Evolutionary conservation across 495 filamentous ascomycete species (phyloP).

Genomic region (Emericellopsis terricola): DNA sequence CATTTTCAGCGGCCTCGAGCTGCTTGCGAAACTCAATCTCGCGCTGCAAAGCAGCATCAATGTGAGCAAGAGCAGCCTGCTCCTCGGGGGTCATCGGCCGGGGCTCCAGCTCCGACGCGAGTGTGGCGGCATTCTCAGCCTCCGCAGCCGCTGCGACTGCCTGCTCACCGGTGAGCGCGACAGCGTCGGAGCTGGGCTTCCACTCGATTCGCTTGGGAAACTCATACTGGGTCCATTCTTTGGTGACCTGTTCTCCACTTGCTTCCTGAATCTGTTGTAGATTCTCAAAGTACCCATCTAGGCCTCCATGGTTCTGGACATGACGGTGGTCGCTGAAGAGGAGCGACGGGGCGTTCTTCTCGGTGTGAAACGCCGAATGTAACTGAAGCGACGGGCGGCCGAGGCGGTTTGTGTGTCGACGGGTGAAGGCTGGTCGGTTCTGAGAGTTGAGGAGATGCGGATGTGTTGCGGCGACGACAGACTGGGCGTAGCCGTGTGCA

Average conservation of each 20-base stretch:
- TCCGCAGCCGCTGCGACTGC: slow-evolving; percentile 10
- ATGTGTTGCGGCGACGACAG: slow-evolving; percentile 87
- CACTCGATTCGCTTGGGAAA: slow-evolving; percentile 73
- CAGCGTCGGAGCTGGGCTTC: slow-evolving; percentile 40
- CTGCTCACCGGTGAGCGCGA: slow-evolving; percentile 22
- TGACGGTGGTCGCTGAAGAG: slow-evolving; percentile 20
- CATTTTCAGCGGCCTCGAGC: slow-evolving; percentile 19
- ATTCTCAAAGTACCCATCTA: slow-evolving; percentile 80
- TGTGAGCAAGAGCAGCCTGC: slow-evolving; percentile 27
- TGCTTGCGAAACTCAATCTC: slow-evolving; percentile 26
- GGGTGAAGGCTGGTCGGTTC: slow-evolving; percentile 35
- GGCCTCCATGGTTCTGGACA: slow-evolving; percentile 27
- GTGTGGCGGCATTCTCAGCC: slow-evolving; percentile 13
- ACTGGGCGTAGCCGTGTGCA: slow-evolving; percentile 83
- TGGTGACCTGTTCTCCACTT: slow-evolving; percentile 35
- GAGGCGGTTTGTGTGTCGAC: slow-evolving; percentile 28
- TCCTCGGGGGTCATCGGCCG: slow-evolving; percentile 13
- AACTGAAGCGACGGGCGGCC: slow-evolving; percentile 44
- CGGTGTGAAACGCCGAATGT: slow-evolving; percentile 57
- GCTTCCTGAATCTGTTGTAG: slow-evolving; percentile 62
- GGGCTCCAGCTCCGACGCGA: slow-evolving; percentile 6
- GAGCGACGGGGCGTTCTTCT: slow-evolving; percentile 11
- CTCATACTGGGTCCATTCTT: slow-evolving; percentile 84
- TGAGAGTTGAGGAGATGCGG: slow-evolving; percentile 60
- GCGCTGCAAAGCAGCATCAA: slow-evolving; percentile 28